Base-by-base conservation (phyloP, 768 basidiomycete species). In the Boletellus sp. region DNA sequence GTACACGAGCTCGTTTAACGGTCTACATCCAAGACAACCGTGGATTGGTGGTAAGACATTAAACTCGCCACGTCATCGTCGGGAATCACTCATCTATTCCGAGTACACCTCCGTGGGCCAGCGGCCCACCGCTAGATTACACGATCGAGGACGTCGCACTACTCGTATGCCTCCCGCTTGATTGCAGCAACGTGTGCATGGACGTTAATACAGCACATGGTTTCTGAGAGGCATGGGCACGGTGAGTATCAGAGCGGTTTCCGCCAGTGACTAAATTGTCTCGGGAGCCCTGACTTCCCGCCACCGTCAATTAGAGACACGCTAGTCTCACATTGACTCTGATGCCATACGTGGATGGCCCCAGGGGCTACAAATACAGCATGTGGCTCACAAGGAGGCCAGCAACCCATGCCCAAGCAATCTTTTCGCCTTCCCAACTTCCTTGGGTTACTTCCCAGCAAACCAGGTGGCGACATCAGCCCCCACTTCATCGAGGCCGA, bases 401-500 rank as follows among this genome's bases (percentile, higher is more conserved):
- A 41, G 34, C 9, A 26, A 40, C 17, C 35, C 42, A 66, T 65
- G 61, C 43, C 54, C 26, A 32, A 34, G 12, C 59, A 54, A 54
- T 34, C 52, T 15, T 64, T 55, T 28, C 65, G 43, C 31, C 50
- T 67, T 42, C 66, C 65, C n/a, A 36, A 56, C 43, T 54, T 67
- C 26, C 56, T 64, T 9, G 40, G 38, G 20, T 45, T 61, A 12
- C 54, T 64, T 22, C 63, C 65, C 16, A 49, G 51, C 52, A 67
- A 69, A 42, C 53, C 67, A 11, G 60, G 67, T 6, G 63, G 57
- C 17, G 50, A 51, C 16, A 68, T 67, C 24, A 68, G 58, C 33
- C 56, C 57, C 12, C 19, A 51, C 40, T 68, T 68, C 28, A 53
- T 45, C 45, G 64, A 57, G 3, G 60, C 58, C 7, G 52, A 66